Percentiles rank a stretch among this genome's conserved stretches.
phyloP scores from a whole-genome alignment of 495 filamentous ascomycete species.

The Cairneyella variabilis region DNA sequence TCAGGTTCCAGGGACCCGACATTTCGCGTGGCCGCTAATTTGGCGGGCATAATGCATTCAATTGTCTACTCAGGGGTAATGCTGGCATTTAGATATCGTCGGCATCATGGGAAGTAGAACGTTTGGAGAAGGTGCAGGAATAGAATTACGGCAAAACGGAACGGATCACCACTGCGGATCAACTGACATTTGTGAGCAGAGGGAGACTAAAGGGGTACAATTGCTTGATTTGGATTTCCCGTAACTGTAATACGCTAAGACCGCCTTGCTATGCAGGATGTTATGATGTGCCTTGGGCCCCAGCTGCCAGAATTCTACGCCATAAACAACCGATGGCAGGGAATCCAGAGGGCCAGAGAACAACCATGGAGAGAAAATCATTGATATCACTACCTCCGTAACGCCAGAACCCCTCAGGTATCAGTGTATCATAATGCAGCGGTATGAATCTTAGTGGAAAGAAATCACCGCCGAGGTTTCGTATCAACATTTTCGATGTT shows the following conservation, averaged over 20 bases:
- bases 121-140: background rate
- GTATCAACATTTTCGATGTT: too few relatives aligned
- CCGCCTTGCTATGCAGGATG: constrained; percentile 16
- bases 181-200: background rate
- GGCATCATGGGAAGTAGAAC: too few relatives aligned
- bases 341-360: background rate
- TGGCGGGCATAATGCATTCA: constrained; percentile 16
- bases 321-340: background rate
- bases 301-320: background rate
- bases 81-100: constrained; percentile 5
- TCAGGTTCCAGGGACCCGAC: constrained; percentile 4
- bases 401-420: constrained; percentile 17
- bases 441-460: background rate
- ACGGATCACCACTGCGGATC: too few relatives aligned
- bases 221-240: background rate
- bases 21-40: constrained; percentile 17
- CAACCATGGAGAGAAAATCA: background rate
- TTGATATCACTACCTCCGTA: background rate
- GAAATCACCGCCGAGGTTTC: background rate
- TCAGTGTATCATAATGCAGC: constrained; percentile 5
- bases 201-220: background rate
- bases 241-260: too few relatives aligned
- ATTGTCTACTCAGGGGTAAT: background rate
- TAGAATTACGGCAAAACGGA: too few relatives aligned
- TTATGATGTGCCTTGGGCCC: background rate